Evolutionary conservation across 371 early-diverging fungal genomes (phyloP).

Genomic region (Mortierella sp.): DNA sequence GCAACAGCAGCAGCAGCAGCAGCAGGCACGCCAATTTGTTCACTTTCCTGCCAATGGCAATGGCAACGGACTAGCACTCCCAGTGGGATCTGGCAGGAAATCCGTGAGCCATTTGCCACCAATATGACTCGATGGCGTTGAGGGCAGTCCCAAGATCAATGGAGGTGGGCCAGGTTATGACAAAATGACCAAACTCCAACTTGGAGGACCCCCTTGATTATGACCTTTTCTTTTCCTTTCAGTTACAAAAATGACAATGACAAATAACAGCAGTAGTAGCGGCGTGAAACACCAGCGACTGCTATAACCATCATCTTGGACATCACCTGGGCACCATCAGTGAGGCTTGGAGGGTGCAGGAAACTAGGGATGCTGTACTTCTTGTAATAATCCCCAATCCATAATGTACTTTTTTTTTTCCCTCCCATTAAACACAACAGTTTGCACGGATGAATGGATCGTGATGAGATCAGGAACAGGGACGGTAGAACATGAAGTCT

Average conservation of each 20-base stretch:
- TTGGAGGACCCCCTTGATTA: constrained; percentile 25
- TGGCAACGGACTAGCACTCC: constrained; percentile 12
- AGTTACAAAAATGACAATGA: too few species aligned
- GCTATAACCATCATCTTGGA: constrained; percentile 5
- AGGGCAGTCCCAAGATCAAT: constrained; percentile 6
- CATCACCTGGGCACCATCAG: constrained; percentile 33
- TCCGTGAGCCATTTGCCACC: constrained; percentile 42
- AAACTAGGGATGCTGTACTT: constrained; percentile 6
- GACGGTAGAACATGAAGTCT: too few species aligned
- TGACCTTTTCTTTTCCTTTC: too few species aligned
- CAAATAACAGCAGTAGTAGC: too few species aligned
- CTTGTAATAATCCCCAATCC: constrained; percentile 8
- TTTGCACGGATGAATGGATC: too few species aligned
- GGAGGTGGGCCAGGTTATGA: constrained; percentile 28
- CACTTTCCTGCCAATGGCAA: constrained; percentile 22
- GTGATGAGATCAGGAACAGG: too few species aligned
- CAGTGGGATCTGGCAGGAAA: constrained; percentile 44
- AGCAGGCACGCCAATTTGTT: constrained; percentile 1
- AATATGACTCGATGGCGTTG: constrained; percentile 13
- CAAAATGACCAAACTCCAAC: constrained; percentile 27
- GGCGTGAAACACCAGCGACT: too few species aligned
- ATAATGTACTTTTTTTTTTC: constrained; percentile 3
- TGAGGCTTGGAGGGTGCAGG: constrained; percentile 9
- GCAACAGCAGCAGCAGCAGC: too few species aligned
- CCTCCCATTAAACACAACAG: too few species aligned